Evolutionary conservation across 129 eudicot genomes (phyloP).

Genomic region (Kitagawia praeruptora): DNA sequence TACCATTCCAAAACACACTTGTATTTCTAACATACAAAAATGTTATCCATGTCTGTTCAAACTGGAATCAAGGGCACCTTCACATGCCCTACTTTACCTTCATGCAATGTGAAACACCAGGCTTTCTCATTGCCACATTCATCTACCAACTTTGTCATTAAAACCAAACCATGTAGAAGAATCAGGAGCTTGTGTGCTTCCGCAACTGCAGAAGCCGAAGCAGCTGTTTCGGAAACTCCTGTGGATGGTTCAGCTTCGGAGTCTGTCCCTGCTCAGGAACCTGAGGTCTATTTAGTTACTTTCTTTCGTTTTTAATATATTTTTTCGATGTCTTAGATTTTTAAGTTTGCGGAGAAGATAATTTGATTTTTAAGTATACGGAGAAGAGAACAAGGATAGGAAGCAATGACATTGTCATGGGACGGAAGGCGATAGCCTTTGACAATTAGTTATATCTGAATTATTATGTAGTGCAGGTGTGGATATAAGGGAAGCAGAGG

Average conservation of each 20-base stretch:
- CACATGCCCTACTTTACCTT: slow-evolving; percentile 29
- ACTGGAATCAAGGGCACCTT: slow-evolving; percentile 32
- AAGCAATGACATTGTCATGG: too few relatives aligned
- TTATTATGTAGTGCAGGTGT: too few relatives aligned
- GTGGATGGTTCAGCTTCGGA: slow-evolving; percentile 15
- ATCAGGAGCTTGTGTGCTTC: slow-evolving; percentile 29
- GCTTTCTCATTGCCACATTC: slow-evolving; percentile 15
- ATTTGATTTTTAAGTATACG: too few relatives aligned
- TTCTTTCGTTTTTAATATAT: not conserved
- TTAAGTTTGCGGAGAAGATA: not conserved
- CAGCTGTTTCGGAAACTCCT: slow-evolving; percentile 22
- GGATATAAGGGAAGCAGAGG: too few relatives aligned
- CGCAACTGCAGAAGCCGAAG: slow-evolving; percentile 29
- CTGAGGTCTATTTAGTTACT: slow-evolving; percentile 14
- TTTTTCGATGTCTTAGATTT: not conserved
- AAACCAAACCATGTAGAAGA: slow-evolving; percentile 23
- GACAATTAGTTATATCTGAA: too few relatives aligned
- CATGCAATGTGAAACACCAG: slow-evolving; percentile 28
- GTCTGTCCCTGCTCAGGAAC: slow-evolving; percentile 15
- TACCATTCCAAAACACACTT: not conserved
- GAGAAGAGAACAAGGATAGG: too few relatives aligned
- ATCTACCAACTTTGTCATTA: slow-evolving; percentile 13
- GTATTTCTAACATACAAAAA: slow-evolving; percentile 13
- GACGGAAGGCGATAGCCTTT: too few relatives aligned
- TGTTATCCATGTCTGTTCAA: slow-evolving; percentile 57